Evolutionary conservation across 2,329 filamentous ascomycete species (phyloP), one percentile per base, ranked within the genome.

Genomic region (Lecanicillium sp.): DNA sequence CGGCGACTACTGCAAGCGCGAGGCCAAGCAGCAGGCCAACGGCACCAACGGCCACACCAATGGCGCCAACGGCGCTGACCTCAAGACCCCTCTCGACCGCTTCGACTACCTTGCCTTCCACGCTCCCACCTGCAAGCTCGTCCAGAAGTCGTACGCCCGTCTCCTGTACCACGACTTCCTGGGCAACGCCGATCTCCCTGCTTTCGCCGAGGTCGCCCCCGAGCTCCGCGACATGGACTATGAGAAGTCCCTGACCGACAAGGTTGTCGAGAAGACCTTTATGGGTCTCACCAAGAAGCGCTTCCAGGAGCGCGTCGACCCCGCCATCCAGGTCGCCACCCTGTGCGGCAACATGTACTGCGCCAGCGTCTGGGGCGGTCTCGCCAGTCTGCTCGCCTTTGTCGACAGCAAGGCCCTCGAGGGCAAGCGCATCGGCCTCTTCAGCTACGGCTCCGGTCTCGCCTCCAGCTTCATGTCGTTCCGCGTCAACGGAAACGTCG

Each of bases 91-190:
- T 35, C 65, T 92, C 44, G 85, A 90, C 62, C 81, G 84, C 56
- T 92, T 92, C 61, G 85, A 90, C 64, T 86, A 87, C 68, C 65
- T 92, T 58, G 64, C 79, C 44, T 92, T 89, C 79, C 86, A 92
- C 63, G 74, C 86, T 14, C 86, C 86, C 29, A 90, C 81, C 47
- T 92, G 86, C 81, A 92, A 92, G 71, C 73, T 88, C 42, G 86
- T 92, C 45, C 71, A 84, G 58, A 92, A 92, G 70, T 88, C 84
- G 14, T 92, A 88, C 58, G 86, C 77, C 44, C 83, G 86, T 49
- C 72, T 92, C 48, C 71, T 90, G 42, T 92, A 92, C 74, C 87
- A 90, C 60, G 86, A 92, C 67, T 92, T 83, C 71, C 72, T 90
- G 27, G 67, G 69, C 60, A 74, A 87, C 61, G 77, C 84, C 34